Evolutionary conservation across 2,329 filamentous ascomycete species (phyloP).

Genomic region (Setomelanomma holmii): DNA sequence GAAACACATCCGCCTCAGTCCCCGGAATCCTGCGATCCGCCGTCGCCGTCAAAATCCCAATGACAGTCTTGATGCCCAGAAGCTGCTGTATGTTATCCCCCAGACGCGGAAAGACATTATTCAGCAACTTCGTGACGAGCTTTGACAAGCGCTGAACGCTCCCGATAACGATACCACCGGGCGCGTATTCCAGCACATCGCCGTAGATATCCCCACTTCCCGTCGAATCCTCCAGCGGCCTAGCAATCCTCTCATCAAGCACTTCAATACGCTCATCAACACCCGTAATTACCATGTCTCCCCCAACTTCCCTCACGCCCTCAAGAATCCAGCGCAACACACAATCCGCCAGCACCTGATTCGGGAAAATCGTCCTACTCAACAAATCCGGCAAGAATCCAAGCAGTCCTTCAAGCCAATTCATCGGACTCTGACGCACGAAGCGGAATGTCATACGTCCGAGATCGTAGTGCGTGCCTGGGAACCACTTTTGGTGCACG

Average conservation of each 20-base stretch:
- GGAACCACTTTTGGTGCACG: constrained; percentile 45
- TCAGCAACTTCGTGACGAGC: constrained; percentile 18
- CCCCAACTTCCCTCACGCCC: constrained; percentile 25
- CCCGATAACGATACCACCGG: constrained; percentile 31
- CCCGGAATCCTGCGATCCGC: constrained; percentile 43
- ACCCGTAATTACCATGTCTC: constrained; percentile 26
- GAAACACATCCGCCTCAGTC: constrained; percentile 31
- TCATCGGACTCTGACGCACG: constrained; percentile 34
- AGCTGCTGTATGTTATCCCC: constrained; percentile 37
- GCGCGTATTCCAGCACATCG: constrained; percentile 36
- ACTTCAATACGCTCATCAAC: constrained; percentile 18
- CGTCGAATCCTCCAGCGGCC: constrained; percentile 11
- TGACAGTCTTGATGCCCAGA: constrained; percentile 35
- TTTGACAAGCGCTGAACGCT: constrained; percentile 21
- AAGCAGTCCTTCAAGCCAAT: constrained; percentile 35
- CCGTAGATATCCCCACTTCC: constrained; percentile 46
- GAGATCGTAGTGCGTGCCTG: constrained; percentile 48
- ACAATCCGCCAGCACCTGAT: constrained; percentile 41
- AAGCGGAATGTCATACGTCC: constrained; percentile 47
- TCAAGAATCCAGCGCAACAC: constrained; percentile 41
- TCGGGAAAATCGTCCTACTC: constrained; percentile 39
- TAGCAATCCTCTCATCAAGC: constrained; percentile 19
- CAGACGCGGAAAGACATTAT: constrained; percentile 31
- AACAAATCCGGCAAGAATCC: constrained; percentile 37
- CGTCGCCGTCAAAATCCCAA: constrained; percentile 39